Evolutionary conservation across 139 green algal species (phyloP).

Genomic region (Chlorella sp.): DNA sequence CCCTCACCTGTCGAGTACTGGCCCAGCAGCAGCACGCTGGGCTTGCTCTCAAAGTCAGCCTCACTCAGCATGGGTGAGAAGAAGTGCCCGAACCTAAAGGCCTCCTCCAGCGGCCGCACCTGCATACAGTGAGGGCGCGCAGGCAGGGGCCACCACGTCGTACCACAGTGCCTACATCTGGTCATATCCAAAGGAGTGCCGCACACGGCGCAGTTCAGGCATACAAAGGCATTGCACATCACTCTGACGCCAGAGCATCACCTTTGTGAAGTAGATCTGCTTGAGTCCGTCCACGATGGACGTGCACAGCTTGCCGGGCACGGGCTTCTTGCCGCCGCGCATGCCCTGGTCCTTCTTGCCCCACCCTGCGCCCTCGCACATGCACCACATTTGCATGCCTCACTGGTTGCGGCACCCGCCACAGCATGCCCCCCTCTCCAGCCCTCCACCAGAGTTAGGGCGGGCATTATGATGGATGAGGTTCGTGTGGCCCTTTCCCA

Average conservation of each 20-base stretch:
- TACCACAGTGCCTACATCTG: too few species aligned
- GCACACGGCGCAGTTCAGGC: not conserved
- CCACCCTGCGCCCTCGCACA: too few species aligned
- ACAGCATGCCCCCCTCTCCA: too few species aligned
- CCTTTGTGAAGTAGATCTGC: constrained; percentile 88
- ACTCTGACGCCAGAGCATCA: too few species aligned
- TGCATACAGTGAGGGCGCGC: too few species aligned
- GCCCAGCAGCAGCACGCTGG: constrained; percentile 90
- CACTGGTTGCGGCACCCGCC: too few species aligned
- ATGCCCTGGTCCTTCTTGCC: not conserved
- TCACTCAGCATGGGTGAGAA: constrained; percentile 77
- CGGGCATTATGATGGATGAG: too few species aligned
- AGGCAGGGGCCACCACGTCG: too few species aligned
- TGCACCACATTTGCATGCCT: too few species aligned
- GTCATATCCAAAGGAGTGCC: too few species aligned
- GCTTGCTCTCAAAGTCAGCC: constrained; percentile 95
- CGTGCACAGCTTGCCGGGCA: constrained; percentile 65
- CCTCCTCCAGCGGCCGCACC: constrained; percentile 83
- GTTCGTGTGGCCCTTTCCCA: too few species aligned
- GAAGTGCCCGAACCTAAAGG: constrained; percentile 91
- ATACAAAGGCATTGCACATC: not conserved
- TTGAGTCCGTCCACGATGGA: constrained; percentile 89
- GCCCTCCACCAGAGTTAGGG: too few species aligned
- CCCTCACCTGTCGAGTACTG: constrained; percentile 91
- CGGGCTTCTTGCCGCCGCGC: constrained; percentile 10